Conservation (phyloP, 345 rosid species). For the Populus tremula region DNA sequence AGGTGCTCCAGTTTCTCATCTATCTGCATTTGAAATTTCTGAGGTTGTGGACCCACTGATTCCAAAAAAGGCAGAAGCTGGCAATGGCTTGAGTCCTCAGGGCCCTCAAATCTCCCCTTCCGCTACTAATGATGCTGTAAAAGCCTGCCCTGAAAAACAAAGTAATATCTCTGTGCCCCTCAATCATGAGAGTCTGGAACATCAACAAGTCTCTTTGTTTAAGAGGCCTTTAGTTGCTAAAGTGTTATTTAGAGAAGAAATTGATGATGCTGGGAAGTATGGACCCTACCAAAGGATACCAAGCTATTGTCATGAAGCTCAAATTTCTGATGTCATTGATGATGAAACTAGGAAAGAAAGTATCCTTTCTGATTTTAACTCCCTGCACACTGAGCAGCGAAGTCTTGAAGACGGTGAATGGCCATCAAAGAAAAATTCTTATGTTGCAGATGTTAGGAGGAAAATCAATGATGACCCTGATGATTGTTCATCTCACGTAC, state of each 20-base stretch:
- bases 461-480: slow-evolving; percentile 33
- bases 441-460: slow-evolving; percentile 23
- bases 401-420: slow-evolving; percentile 20
- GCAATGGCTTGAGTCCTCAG: slow-evolving; percentile 32
- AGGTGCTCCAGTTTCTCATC: slow-evolving; percentile 43
- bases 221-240: slow-evolving; percentile 19
- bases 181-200: slow-evolving; percentile 13
- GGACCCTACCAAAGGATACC: slow-evolving; percentile 18
- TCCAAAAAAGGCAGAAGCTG: slow-evolving; percentile 37
- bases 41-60: slow-evolving; percentile 22
- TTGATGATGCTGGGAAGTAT: slow-evolving; percentile 19
- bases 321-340: slow-evolving; percentile 20
- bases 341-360: slow-evolving; percentile 25
- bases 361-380: slow-evolving; percentile 21
- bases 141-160: slow-evolving; percentile 25
- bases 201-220: slow-evolving; percentile 19
- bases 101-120: slow-evolving; percentile 28
- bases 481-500: slow-evolving; percentile 35
- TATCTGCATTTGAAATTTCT: slow-evolving; percentile 32
- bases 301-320: slow-evolving; percentile 18
- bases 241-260: slow-evolving; percentile 17
- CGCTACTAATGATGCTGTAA: slow-evolving; percentile 20
- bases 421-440: slow-evolving; percentile 23
- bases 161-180: slow-evolving; percentile 16
- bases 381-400: slow-evolving; percentile 25